A percentile compares a stretch with the other conserved stretches of the same genome.
phyloP scores from a whole-genome alignment of 2,329 filamentous ascomycete genomes.

The Neofusicoccum sp. region DNA sequence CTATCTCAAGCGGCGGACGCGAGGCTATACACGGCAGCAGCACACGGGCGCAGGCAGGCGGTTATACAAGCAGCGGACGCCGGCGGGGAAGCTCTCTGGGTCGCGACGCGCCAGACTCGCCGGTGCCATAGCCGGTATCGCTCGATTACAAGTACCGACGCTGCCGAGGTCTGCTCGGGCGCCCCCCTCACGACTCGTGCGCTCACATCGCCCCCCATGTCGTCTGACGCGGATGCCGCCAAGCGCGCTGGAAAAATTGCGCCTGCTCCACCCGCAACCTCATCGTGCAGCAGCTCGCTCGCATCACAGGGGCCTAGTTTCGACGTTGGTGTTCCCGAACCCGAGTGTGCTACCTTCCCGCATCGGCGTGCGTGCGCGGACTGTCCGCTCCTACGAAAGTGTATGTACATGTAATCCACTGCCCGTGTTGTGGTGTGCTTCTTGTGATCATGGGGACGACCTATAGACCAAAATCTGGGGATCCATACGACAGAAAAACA shows the following conservation, averaged over 20 bases:
- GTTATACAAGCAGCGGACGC: not conserved
- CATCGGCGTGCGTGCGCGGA: not conserved
- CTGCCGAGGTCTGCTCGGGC: not conserved
- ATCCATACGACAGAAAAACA: constrained; percentile 17
- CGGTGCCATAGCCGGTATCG: constrained; percentile 6
- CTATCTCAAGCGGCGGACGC: not conserved
- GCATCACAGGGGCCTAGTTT: constrained; percentile 7
- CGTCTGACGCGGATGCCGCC: not conserved
- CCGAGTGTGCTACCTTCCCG: not conserved
- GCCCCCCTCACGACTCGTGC: not conserved
- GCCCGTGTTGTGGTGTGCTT: not conserved
- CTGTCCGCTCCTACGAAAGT: not conserved
- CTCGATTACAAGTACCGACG: not conserved
- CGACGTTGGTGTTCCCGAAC: not conserved
- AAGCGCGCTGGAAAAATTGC: not conserved
- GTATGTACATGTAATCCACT: not conserved
- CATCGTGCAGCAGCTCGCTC: not conserved
- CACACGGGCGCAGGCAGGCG: not conserved
- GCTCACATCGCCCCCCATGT: not conserved
- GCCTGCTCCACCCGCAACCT: not conserved
- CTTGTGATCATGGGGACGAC: not conserved
- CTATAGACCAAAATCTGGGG: constrained; percentile 1
- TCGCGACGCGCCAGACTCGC: not conserved
- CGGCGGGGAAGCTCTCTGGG: constrained; percentile 3
- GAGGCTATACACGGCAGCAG: not conserved